Conservation (phyloP, 2,329 filamentous ascomycete genomes). For the Paraphaeosphaeria sporulosa region DNA sequence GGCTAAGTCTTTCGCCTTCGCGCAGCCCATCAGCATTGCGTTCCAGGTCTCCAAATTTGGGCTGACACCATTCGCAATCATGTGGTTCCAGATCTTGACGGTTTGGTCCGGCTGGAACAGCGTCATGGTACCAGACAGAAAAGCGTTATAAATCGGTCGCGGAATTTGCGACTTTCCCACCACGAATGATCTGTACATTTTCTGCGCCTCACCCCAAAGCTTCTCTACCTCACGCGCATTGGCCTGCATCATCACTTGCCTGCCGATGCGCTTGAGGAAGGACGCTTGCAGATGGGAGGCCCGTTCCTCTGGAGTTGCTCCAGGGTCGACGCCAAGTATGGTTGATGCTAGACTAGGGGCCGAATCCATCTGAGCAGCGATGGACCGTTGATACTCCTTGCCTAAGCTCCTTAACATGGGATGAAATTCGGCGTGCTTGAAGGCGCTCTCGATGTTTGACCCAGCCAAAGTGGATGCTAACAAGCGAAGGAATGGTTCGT, state of each 20-base stretch:
- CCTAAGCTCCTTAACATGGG: background rate
- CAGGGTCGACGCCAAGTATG: constrained; percentile 19
- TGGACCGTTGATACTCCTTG: constrained; percentile 5
- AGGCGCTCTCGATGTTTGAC: constrained; percentile 24
- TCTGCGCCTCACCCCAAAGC: constrained; percentile 33
- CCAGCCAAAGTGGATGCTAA: constrained; percentile 34
- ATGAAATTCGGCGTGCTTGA: constrained; percentile 21
- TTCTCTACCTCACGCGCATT: constrained; percentile 27
- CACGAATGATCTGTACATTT: constrained; percentile 25
- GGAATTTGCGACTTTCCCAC: constrained; percentile 32
- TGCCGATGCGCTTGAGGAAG: constrained; percentile 35
- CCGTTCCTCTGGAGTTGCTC: constrained; percentile 2
- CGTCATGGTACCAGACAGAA: constrained; percentile 58
- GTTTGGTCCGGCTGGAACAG: constrained; percentile 54
- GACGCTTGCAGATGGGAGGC: constrained; percentile 31
- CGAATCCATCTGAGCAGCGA: constrained; percentile 28
- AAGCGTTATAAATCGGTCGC: constrained; percentile 50
- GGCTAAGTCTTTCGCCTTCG: constrained; percentile 63
- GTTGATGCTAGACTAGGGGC: constrained; percentile 34
- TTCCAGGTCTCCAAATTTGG: constrained; percentile 74
- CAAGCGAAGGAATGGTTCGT: constrained; percentile 37
- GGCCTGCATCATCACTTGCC: constrained; percentile 28
- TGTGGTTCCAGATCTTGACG: constrained; percentile 65
- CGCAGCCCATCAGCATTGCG: constrained; percentile 75
- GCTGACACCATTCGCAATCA: constrained; percentile 61